Evolutionary conservation across 2,329 filamentous ascomycete genomes (phyloP).

Genomic region (Aspergillus sergii): DNA sequence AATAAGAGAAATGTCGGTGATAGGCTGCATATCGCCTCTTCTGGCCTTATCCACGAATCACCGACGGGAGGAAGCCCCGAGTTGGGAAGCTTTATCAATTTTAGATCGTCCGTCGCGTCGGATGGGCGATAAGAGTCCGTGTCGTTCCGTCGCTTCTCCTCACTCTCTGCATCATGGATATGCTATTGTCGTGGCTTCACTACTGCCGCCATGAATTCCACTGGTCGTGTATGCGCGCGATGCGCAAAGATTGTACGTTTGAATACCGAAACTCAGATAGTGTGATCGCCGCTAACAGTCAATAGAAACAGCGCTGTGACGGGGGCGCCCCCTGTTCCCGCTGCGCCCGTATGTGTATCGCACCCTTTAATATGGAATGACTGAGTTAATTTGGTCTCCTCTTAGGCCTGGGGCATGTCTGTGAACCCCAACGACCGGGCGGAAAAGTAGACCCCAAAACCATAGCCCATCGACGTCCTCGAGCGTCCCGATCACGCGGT

Average conservation of each 20-base stretch:
- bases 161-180: background rate
- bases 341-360: slow-evolving; percentile 23
- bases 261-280: background rate
- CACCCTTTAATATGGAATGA: background rate
- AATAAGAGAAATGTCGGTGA: background rate
- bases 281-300: background rate
- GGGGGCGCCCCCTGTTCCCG: slow-evolving; percentile 28
- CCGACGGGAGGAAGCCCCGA: background rate
- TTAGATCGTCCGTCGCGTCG: background rate
- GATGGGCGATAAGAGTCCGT: background rate
- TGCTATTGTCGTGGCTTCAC: background rate
- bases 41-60: background rate
- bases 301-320: slow-evolving; percentile 33
- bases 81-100: background rate
- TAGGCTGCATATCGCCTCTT: background rate
- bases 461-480: slow-evolving; percentile 19
- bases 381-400: background rate
- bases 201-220: background rate
- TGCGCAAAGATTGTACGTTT: background rate
- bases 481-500: slow-evolving; percentile 28
- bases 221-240: background rate
- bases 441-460: slow-evolving; percentile 3
- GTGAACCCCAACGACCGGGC: slow-evolving; percentile 20
- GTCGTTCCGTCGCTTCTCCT: background rate
- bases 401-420: slow-evolving; percentile 26